Percentiles rank a stretch among this genome's conserved stretches.
Evolutionary conservation across 371 early-diverging fungal species (phyloP).

Genomic region (Mucor mucedo): DNA sequence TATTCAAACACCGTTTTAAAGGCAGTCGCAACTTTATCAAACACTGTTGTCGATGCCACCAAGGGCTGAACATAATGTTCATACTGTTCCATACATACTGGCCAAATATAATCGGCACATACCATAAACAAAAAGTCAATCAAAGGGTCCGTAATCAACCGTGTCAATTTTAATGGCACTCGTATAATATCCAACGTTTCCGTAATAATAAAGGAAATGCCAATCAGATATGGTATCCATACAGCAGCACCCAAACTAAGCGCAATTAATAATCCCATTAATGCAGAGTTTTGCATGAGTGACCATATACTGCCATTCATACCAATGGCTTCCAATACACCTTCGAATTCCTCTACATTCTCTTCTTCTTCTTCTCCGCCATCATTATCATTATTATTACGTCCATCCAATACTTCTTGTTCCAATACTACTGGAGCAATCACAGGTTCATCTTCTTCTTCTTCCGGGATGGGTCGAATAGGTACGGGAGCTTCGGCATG

Average conservation of each 20-base stretch:
- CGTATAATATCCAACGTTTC: constrained; percentile 35
- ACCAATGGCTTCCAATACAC: constrained; percentile 87
- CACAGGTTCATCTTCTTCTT: not conserved
- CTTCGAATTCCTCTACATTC: constrained; percentile 76
- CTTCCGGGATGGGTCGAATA: constrained; percentile 17
- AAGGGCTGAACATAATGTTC: not conserved
- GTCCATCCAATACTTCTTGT: not conserved
- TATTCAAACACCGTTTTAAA: constrained; percentile 8
- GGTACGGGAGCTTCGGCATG: constrained; percentile 22
- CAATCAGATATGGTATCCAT: constrained; percentile 79
- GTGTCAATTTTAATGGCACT: constrained; percentile 54
- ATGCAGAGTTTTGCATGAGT: constrained; percentile 77
- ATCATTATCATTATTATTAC: constrained; percentile 23
- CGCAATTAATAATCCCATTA: constrained; percentile 77
- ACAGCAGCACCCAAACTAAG: constrained; percentile 71
- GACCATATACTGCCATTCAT: constrained; percentile 82
- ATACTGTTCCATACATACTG: not conserved
- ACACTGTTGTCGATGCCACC: not conserved
- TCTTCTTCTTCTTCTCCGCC: constrained; percentile 51
- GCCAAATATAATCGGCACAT: constrained; percentile 13
- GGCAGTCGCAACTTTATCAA: not conserved
- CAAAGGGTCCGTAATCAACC: constrained; percentile 58
- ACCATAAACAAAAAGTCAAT: constrained; percentile 57
- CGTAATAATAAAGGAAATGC: constrained; percentile 54
- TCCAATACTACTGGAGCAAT: not conserved